Evolutionary conservation across 129 eudicot genomes (phyloP).

Genomic region (Chrysanthemum makinoi): DNA sequence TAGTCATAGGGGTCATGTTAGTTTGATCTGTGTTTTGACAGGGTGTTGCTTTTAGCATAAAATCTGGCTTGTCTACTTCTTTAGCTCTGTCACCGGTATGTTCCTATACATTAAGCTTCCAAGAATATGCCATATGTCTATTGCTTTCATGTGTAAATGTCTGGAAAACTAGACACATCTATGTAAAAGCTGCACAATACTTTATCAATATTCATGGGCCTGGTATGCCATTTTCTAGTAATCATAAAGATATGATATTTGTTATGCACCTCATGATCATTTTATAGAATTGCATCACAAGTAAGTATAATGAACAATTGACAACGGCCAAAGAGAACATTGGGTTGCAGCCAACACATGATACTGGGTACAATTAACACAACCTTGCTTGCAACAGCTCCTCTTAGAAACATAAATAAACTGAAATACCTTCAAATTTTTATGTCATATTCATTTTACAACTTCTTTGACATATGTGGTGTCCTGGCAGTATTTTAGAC

Average conservation of each 20-base stretch:
- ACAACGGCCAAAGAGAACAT: too few species aligned
- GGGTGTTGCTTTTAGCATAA: constrained; percentile 61
- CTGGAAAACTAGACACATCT: neutral
- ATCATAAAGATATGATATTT: neutral
- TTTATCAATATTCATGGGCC: neutral
- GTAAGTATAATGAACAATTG: neutral
- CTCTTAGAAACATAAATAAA: constrained; percentile 7
- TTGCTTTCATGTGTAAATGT: neutral
- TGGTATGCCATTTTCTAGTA: neutral
- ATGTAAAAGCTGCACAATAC: neutral
- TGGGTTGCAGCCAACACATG: too few species aligned
- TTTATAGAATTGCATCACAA: neutral
- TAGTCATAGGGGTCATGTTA: neutral
- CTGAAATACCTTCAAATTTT: constrained; percentile 2
- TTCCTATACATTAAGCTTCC: constrained; percentile 19
- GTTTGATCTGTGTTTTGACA: constrained; percentile 37
- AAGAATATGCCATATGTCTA: constrained; percentile 7
- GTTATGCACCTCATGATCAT: neutral
- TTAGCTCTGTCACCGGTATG: constrained; percentile 64
- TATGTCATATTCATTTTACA: constrained; percentile 8
- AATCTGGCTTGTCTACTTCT: constrained; percentile 46
- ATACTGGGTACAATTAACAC: too few species aligned
- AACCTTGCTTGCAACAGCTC: neutral
- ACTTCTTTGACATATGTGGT: constrained; percentile 1
- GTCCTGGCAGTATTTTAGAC: neutral